Conservation (phyloP, 2,329 filamentous ascomycete species). For the Calonectria honghensis region DNA sequence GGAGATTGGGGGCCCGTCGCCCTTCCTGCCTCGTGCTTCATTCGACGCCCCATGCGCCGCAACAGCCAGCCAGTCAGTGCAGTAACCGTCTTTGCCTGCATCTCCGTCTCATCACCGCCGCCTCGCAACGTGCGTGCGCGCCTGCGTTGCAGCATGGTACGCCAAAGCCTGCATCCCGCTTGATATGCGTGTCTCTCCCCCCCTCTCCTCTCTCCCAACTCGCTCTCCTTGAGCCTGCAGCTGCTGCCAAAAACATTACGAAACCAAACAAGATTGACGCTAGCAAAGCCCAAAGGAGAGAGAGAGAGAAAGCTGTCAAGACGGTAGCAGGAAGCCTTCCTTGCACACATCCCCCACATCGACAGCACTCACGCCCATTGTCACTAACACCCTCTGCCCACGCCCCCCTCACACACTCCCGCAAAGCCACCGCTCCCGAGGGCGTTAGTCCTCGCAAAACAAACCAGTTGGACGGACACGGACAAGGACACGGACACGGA, state of each 20-base stretch:
- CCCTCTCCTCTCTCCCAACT: neutral
- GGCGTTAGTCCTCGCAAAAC: conserved; percentile 22
- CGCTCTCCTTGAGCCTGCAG: conserved; percentile 34
- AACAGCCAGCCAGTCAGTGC: conserved; percentile 42
- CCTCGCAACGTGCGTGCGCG: conserved; percentile 31
- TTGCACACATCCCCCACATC: conserved; percentile 7
- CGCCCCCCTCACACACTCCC: conserved; percentile 14
- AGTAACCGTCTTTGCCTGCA: conserved; percentile 24
- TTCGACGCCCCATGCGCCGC: conserved; percentile 37
- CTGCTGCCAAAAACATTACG: conserved; percentile 13
- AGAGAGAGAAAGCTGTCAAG: neutral
- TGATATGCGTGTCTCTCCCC: conserved; percentile 23
- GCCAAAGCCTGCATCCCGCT: conserved; percentile 11
- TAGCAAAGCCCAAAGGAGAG: conserved; percentile 4
- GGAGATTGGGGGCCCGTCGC: conserved; percentile 48
- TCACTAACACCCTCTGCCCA: neutral
- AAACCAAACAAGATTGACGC: conserved; percentile 15
- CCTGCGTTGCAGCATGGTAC: conserved; percentile 20
- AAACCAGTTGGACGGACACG: conserved; percentile 15
- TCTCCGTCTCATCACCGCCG: conserved; percentile 39
- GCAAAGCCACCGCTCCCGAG: conserved; percentile 22
- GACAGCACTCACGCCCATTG: neutral
- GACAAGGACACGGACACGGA: conserved; percentile 32
- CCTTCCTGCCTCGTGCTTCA: conserved; percentile 41
- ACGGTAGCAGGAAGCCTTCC: neutral